Conservation (phyloP, 352 stramenopile genomes). For the Phytophthora macrochlamydospora region DNA sequence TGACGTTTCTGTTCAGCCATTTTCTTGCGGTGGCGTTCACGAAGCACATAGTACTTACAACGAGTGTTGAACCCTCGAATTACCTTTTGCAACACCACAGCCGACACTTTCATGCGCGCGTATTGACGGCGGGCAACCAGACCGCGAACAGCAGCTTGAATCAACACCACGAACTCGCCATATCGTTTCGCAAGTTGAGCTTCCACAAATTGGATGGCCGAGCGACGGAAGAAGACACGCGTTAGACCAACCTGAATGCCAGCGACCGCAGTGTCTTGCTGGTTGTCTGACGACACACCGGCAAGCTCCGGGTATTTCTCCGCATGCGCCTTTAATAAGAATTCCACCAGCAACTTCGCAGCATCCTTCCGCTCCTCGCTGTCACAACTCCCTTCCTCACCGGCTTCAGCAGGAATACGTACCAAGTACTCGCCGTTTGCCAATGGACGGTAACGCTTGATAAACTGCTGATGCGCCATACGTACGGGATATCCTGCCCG, state of each 20-base stretch:
- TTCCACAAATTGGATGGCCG: conserved; percentile 87
- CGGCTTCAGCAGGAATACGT: conserved; percentile 59
- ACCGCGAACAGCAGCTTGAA: conserved; percentile 72
- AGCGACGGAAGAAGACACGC: conserved; percentile 84
- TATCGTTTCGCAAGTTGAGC: conserved; percentile 87
- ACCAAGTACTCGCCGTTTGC: conserved; percentile 68
- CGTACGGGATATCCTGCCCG: conserved; percentile 98
- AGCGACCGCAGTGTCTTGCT: conserved; percentile 49
- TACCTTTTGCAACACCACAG: conserved; percentile 56
- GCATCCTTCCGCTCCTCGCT: conserved; percentile 55
- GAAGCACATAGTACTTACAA: conserved; percentile 56
- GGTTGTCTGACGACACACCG: conserved; percentile 39
- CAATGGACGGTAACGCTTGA: conserved; percentile 89
- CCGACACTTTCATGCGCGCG: conserved; percentile 48
- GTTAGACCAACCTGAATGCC: conserved; percentile 83
- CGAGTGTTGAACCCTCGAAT: conserved; percentile 75
- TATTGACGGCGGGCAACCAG: conserved; percentile 60
- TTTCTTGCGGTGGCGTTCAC: conserved; percentile 50
- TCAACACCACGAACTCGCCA: conserved; percentile 86
- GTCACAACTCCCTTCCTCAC: conserved; percentile 60
- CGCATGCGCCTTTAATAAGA: conserved; percentile 70
- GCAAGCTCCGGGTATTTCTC: conserved; percentile 65
- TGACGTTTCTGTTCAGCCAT: conserved; percentile 45
- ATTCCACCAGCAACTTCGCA: conserved; percentile 64
- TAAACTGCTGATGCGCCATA: conserved; percentile 93